Conservation (phyloP, 1,284 basidiomycete genomes). For the Boletus coffeatus region DNA sequence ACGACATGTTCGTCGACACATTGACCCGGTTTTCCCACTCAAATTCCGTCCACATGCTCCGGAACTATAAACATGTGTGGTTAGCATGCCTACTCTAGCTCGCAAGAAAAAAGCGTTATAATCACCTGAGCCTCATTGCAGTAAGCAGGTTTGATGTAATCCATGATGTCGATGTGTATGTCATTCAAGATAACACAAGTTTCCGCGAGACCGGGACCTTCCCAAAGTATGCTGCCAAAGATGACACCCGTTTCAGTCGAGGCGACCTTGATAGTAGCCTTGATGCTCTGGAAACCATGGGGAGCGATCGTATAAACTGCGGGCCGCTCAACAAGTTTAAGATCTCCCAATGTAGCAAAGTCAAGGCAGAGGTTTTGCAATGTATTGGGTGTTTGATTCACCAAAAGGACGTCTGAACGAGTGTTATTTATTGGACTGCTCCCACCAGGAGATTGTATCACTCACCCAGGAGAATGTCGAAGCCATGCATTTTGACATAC, state of each 20-base stretch:
- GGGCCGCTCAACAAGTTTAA: slow-evolving; percentile 96
- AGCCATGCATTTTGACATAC: slow-evolving; percentile 97
- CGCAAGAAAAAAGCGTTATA: neutral
- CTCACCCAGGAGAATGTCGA: slow-evolving; percentile 89
- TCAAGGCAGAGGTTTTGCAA: slow-evolving; percentile 97
- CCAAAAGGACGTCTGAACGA: slow-evolving; percentile 80
- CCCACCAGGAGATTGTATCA: neutral
- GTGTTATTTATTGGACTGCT: neutral
- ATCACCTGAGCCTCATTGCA: slow-evolving; percentile 90
- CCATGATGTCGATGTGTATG: slow-evolving; percentile 99
- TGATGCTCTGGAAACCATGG: slow-evolving; percentile 97
- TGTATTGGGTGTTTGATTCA: slow-evolving; percentile 95
- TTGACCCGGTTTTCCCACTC: slow-evolving; percentile 92
- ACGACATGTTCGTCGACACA: slow-evolving; percentile 71
- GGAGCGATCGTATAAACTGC: slow-evolving; percentile 91
- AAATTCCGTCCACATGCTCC: slow-evolving; percentile 90
- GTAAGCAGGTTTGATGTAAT: slow-evolving; percentile 97
- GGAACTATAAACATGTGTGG: slow-evolving; percentile 54
- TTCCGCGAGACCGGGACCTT: slow-evolving; percentile 83
- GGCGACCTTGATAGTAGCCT: slow-evolving; percentile 97
- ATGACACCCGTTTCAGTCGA: slow-evolving; percentile 98
- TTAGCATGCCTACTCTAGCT: slow-evolving; percentile 1
- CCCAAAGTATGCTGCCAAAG: slow-evolving; percentile 98
- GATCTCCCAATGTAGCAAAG: slow-evolving; percentile 95
- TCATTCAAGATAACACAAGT: slow-evolving; percentile 93